These are phyloP conservation scores for Trichoderma brevicompactum DNA, from an alignment of 2,329 filamentous ascomycete genomes.

Conservation along the genomic window DNA sequence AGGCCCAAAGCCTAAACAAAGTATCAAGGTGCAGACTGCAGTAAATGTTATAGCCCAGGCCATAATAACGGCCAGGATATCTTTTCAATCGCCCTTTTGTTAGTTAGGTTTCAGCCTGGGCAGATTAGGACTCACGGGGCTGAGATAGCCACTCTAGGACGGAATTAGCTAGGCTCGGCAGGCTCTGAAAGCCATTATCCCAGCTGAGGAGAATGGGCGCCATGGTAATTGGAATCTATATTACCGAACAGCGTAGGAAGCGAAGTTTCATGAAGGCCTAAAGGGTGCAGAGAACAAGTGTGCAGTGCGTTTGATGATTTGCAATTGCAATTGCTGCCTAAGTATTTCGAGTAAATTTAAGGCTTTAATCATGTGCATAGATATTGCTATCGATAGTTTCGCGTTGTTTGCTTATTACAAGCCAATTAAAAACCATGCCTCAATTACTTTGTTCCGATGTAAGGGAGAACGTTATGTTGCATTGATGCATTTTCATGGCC, in stretches of 20 bases:
- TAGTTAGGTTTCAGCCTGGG: background rate
- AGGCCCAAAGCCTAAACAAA: constrained; percentile 26
- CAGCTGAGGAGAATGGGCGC: background rate
- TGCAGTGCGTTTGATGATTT: background rate
- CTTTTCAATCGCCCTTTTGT: background rate
- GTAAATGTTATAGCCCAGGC: constrained; percentile 26
- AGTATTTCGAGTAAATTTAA: background rate
- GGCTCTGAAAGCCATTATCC: background rate
- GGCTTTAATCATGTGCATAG: fast-evolving
- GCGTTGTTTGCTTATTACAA: too few relatives aligned
- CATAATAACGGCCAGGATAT: constrained; percentile 11
- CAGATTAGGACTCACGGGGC: constrained; percentile 6
- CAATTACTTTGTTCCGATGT: background rate
- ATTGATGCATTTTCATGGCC: background rate
- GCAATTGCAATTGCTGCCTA: background rate
- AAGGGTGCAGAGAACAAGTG: background rate
- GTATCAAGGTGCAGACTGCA: constrained; percentile 17
- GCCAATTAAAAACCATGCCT: background rate
- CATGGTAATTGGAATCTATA: background rate
- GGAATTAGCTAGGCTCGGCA: background rate
- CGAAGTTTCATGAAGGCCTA: background rate
- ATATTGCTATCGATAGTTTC: background rate
- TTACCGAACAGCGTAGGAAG: background rate
- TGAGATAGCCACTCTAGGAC: constrained; percentile 22
- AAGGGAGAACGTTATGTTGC: background rate